Evolutionary conservation across 306 rosid species (phyloP), one percentile per base, ranked within the genome.

Genomic region (Medicago lupulina): DNA sequence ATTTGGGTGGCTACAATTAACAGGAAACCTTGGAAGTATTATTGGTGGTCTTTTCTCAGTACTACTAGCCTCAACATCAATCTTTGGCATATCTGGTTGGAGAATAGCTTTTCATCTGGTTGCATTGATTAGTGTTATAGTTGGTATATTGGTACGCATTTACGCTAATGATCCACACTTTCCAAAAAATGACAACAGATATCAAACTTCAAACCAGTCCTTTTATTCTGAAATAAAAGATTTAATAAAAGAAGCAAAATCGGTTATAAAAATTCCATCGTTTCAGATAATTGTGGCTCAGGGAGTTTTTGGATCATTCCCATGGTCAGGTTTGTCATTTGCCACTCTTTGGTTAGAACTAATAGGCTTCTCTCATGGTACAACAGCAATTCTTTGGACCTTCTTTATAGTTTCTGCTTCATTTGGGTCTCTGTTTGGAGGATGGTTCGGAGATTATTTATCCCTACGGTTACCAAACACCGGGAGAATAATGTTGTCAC

Each of bases 251-350:
- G 97, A 93, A 87, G 82, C 94, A 6, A 91, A 86, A 25, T 70
- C 88, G 0, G 98, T 93, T 8, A 82, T 91, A 4, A 28, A 71
- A 51, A 91, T 91, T 68, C 94, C 88, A n/a, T 79, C 97, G 9
- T 93, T 93, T 82, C 96, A 87, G 85, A 91, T 89, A 60, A 84
- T 93, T 67, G 97, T 93, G 49, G 97, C 98, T 70, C 98, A 91
- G 70, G 98, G 98, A 38, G 92, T 93, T 39, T 87, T 90, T 25
- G 98, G 98, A 17, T 85, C 98, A 15, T 93, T 93, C 64, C 97
- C 98, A 0, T 85, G 97, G 96, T 87, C 92, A 1, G 93, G 91
- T 6, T 84, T 91, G 84, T 81, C 92, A 9, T 93, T 93, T 71
- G 88, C 96, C 55, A 80, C 94, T 1, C 87, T 91, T 84, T 91